Conservation (phyloP, 257 asterid genomes). For the Ehretia macrophylla region DNA sequence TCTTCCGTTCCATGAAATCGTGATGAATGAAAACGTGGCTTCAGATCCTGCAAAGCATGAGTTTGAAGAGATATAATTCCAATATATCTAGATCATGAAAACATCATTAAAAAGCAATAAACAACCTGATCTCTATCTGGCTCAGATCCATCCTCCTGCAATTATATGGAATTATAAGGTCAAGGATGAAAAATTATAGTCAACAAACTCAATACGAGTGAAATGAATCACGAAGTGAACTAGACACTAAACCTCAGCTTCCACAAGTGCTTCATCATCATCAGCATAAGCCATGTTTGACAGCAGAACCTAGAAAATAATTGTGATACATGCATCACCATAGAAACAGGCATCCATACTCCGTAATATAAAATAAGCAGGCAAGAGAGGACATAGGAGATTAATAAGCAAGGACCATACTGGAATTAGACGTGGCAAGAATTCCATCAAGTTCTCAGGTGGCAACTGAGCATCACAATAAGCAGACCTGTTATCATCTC, state of each 20-base stretch:
- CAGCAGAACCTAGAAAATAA: conserved; percentile 58
- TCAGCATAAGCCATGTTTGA: conserved; percentile 95
- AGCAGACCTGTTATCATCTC: conserved; percentile 70
- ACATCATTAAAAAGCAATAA: conserved; percentile 10
- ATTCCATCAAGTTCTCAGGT: conserved; percentile 82
- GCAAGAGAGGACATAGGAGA: neutral
- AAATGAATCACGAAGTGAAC: conserved; percentile 14
- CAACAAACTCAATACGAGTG: conserved; percentile 8
- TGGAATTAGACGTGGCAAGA: conserved; percentile 85
- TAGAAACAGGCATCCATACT: conserved; percentile 6
- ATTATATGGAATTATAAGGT: conserved; percentile 15
- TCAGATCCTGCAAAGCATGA: conserved; percentile 67
- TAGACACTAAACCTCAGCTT: conserved; percentile 73
- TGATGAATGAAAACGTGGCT: conserved; percentile 96
- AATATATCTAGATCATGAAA: neutral
- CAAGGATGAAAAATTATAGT: neutral
- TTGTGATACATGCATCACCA: conserved; percentile 7
- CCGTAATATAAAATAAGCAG: conserved; percentile 2
- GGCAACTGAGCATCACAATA: conserved; percentile 95
- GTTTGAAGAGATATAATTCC: conserved; percentile 9
- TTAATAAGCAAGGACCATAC: conserved; percentile 33
- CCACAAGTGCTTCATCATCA: conserved; percentile 86
- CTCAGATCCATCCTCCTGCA: conserved; percentile 95
- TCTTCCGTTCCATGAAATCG: conserved; percentile 95
- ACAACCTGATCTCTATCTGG: conserved; percentile 97